Percentiles rank a stretch among this genome's conserved stretches.
Conservation (phyloP, 495 filamentous ascomycete genomes). For the Lasiosphaeria ovina region DNA sequence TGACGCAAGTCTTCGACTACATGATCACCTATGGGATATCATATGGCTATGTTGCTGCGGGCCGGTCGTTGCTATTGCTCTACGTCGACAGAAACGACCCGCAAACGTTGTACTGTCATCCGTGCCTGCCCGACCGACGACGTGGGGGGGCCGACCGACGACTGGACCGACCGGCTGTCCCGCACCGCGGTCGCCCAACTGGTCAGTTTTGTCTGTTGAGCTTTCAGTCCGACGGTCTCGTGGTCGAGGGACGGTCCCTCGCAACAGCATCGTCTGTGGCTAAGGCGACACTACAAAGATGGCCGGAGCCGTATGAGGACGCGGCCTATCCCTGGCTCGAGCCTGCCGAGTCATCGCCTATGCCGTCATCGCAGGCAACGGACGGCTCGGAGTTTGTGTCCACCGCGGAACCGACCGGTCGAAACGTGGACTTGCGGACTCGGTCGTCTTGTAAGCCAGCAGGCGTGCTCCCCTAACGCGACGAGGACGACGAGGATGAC, state of each 20-base stretch:
- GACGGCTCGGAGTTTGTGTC: slow-evolving; percentile 2
- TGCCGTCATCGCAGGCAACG: not conserved
- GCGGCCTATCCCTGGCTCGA: not conserved
- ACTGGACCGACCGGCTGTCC: slow-evolving; percentile 1
- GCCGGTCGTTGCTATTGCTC: not conserved
- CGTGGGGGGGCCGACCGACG: not conserved
- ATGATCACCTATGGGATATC: not conserved
- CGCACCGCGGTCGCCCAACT: slow-evolving; percentile 1
- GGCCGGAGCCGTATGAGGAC: not conserved
- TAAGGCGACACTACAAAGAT: not conserved
- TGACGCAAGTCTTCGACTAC: slow-evolving; percentile 7
- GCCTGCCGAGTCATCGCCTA: not conserved
- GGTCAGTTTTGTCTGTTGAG: slow-evolving; percentile 2
- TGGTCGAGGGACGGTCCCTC: not conserved
- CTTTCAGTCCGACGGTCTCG: not conserved
- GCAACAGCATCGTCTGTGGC: not conserved
- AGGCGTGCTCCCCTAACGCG: not conserved
- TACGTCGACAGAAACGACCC: not conserved
- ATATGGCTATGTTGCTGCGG: slow-evolving; percentile 5
- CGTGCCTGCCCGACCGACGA: not conserved
- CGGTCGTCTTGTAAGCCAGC: slow-evolving; percentile 1
- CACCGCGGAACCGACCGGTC: not conserved
- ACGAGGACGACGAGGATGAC: slow-evolving; percentile 1
- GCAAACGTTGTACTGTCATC: slow-evolving; percentile 1
- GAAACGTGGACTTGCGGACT: not conserved